Evolutionary conservation across 129 eudicot species (phyloP), one percentile per base, ranked within the genome.

Genomic region (Flaveria brownii): DNA sequence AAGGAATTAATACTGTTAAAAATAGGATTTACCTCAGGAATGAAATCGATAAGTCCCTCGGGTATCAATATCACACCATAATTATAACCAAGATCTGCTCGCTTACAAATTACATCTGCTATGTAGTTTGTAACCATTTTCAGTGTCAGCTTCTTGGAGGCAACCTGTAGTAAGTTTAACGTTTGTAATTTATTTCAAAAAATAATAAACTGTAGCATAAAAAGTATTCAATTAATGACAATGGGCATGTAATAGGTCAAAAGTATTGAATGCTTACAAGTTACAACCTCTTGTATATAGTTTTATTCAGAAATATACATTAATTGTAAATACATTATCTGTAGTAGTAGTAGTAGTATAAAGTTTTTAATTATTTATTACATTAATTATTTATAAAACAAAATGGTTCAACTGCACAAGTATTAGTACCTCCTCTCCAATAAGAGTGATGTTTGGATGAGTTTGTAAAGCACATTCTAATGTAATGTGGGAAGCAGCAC

Each of bases 381-480:
- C 41, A 36, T 59, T 12, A 26, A 72, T 11, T 45, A 54, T 43
- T n/a, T 18, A 51, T 64, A 41, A 72, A 22, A 65, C 23, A 9
- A 75, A 16, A 28, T 15, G 42, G 33, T 28, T 50, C 59, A 52
- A 22, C n/a, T 16, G 70, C 20, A 61, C 43, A 57, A 15, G 11
- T 23, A 13, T n/a, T 26, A 8, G 56, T 81, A 91, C 99, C 97
- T 95, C 99, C 79, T 95, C 99, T 75, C 99, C 99, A 73, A 95
- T 95, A 74, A 95, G 97, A 80, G 93, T 86, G 74, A 95, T 87
- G 83, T 95, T 95, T 65, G 99, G 99, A 75, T 95, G 99, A 75
- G 99, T 95, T 84, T 95, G 99, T 82, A 95, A 81, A 71, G 99
- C 99, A 89, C 99, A 95, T 86, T 95, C 99, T 68, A 94, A 83